These are phyloP conservation scores for Ceratobasidium papillatum DNA, from an alignment of 1,284 basidiomycete species.

Conservation along the genomic window DNA sequence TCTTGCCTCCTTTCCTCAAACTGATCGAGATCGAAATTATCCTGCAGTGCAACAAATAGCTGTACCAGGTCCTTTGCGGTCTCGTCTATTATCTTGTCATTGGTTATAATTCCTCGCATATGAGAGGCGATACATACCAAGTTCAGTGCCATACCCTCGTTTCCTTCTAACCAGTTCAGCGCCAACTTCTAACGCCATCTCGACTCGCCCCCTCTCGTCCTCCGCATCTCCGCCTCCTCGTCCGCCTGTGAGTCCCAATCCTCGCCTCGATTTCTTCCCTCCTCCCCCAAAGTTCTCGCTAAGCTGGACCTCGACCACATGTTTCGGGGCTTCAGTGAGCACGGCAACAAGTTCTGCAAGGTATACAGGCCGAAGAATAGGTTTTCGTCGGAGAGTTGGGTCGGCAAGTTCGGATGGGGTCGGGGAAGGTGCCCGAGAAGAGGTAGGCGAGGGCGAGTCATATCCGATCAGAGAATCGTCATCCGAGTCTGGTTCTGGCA, in stretches of 20 bases:
- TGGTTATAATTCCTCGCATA: background rate
- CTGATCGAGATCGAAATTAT: conserved; percentile 82
- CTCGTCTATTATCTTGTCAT: conserved; percentile 65
- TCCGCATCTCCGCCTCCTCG: conserved; percentile 63
- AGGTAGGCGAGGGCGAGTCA: conserved; percentile 60
- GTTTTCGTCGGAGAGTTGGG: conserved; percentile 76
- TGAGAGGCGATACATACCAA: conserved; percentile 62
- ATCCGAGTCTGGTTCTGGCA: conserved; percentile 62
- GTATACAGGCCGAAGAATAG: conserved; percentile 79
- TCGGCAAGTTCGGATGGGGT: conserved; percentile 82
- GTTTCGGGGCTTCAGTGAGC: conserved; percentile 52
- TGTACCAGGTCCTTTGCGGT: conserved; percentile 86
- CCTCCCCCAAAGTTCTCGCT: background rate
- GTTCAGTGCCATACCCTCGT: conserved; percentile 80
- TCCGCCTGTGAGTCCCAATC: conserved; percentile 57
- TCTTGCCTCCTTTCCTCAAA: conserved; percentile 84
- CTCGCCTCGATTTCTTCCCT: conserved; percentile 1
- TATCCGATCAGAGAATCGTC: conserved; percentile 88
- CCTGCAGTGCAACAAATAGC: conserved; percentile 75
- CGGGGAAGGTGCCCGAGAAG: conserved; percentile 81
- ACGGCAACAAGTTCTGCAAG: conserved; percentile 80
- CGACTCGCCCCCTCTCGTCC: conserved; percentile 76
- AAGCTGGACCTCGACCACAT: conserved; percentile 39
- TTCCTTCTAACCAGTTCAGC: conserved; percentile 86
- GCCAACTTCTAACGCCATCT: conserved; percentile 78